phyloP scores from a whole-genome alignment of 2,329 filamentous ascomycete species.

The Aspergillus aculeatus region DNA sequence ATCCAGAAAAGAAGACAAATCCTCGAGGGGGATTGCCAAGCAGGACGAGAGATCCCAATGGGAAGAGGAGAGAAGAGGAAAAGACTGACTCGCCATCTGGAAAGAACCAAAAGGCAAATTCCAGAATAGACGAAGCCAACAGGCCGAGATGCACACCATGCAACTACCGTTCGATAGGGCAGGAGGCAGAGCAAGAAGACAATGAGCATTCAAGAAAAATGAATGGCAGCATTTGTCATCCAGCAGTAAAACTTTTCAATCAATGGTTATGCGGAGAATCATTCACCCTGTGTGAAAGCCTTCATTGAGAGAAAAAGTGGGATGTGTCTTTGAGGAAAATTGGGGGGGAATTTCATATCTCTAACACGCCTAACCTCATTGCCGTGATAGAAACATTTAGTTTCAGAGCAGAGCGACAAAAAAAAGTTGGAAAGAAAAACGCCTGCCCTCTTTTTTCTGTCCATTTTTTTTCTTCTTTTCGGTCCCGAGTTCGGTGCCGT shows the following conservation, averaged over 20 bases:
- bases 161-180: neutral
- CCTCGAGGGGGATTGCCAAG: neutral
- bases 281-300: constrained; percentile 57
- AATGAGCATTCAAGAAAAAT: neutral
- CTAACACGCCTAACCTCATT: constrained; percentile 41
- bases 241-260: constrained; percentile 36
- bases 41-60: neutral
- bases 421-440: constrained; percentile 15
- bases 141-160: neutral
- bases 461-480: constrained; percentile 29
- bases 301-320: constrained; percentile 53
- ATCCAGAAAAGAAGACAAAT: neutral
- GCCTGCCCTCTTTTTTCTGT: constrained; percentile 21
- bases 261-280: constrained; percentile 58
- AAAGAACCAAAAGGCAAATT: neutral
- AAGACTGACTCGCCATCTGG: neutral
- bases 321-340: constrained; percentile 36
- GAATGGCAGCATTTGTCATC: constrained; percentile 19
- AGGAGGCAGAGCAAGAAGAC: neutral
- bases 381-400: constrained; percentile 35
- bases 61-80: neutral
- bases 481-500: constrained; percentile 21
- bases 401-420: constrained; percentile 28
- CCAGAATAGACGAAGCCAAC: neutral
- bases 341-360: constrained; percentile 40